phyloP scores from a whole-genome alignment of 225 moss, liverwort and hornwort species.

The Thuidium tamariscinum region DNA sequence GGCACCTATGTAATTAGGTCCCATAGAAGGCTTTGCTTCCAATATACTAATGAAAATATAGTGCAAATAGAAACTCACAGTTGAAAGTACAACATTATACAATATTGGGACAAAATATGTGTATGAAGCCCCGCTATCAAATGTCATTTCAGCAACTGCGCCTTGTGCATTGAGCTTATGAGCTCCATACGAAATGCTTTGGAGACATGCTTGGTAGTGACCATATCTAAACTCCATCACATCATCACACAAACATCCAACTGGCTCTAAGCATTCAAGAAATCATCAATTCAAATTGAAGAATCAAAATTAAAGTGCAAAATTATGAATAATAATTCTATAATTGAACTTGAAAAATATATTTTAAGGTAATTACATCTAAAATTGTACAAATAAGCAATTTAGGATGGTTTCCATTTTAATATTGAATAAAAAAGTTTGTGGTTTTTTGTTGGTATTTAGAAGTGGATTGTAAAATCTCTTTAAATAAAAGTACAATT shows the following conservation, averaged over 20 bases:
- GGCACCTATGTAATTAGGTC: too few species aligned
- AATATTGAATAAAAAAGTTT: not conserved
- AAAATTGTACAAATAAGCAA: not conserved
- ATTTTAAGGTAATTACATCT: not conserved
- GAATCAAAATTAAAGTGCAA: not conserved
- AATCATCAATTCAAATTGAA: not conserved
- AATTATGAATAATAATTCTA: too few species aligned
- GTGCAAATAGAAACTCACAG: not conserved
- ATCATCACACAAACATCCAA: not conserved
- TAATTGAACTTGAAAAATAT: not conserved
- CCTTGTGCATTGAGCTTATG: rapidly evolving
- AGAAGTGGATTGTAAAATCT: not conserved
- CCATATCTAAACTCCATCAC: not conserved
- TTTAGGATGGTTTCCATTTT: not conserved
- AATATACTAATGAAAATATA: not conserved
- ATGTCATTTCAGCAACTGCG: not conserved
- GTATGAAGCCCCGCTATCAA: not conserved
- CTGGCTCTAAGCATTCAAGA: not conserved
- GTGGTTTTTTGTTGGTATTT: not conserved
- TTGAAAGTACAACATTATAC: not conserved
- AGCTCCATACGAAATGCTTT: not conserved
- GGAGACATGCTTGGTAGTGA: not conserved
- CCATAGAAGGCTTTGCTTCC: not conserved
- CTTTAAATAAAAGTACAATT: not conserved
- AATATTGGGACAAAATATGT: not conserved